Evolutionary conservation across 106 monocot species (phyloP), one percentile per base, ranked within the genome.

Genomic region (Dendrobium chrysotoxum): DNA sequence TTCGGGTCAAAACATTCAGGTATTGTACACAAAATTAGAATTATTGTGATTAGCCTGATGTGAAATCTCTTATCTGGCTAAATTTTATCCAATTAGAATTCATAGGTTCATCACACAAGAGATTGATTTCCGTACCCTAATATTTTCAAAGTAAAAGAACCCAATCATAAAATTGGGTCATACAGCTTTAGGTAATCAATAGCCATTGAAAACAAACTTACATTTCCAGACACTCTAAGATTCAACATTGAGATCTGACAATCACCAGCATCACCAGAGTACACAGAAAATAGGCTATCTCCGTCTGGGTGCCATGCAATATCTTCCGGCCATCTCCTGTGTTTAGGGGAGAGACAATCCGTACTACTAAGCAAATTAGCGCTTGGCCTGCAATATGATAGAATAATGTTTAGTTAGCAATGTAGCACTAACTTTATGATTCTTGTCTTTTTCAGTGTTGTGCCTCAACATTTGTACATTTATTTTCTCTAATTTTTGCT

Each of bases 321-420:
- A 80, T 94, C 97, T 90, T 97, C 94, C 68, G 97, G 94, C 97
- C 97, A 97, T 86, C 88, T 91, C 41, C 90, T 83, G 50, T 93
- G 87, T 25, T 88, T 90, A 81, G 86, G 88, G 26, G 94, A 92
- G 35, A 85, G 23, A 79, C 94, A 92, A 82, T 94, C 87, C 75
- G 81, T 86, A 20, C 81, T 83, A 68, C 92, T 86, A 77, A 92
- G 79, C 30, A 92, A 71, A 53, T 85, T 81, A 40, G 88, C 85
- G 74, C 72, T 78, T 28, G 86, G 81, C 66, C 93, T 93, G 86
- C 81, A 87, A 75, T 75, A 76, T 50, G 47, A 76, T 4, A 76
- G 13, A 76, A 50, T 28, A 76, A 35, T 47, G 25, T 46, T 47
- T 5, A 76, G 3, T 76, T 26, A 46, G 47, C 3, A 47, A 76